phyloP scores from a whole-genome alignment of 1,284 basidiomycete species.

The Fomitopsis betulina region DNA sequence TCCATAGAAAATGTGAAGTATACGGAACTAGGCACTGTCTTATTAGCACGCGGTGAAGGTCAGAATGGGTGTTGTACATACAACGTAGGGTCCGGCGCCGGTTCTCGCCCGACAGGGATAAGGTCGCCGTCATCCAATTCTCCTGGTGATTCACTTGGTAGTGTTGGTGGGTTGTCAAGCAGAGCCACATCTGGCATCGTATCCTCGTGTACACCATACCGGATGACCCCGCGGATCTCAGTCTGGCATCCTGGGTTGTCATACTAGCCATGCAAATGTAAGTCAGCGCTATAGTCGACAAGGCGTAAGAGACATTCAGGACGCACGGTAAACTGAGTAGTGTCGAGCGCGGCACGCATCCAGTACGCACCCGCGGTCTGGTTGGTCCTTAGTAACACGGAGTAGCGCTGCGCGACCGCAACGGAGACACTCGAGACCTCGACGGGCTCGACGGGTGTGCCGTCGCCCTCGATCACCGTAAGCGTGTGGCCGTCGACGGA shows the following conservation, averaged over 20 bases:
- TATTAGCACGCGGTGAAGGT: not conserved
- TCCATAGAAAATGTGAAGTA: constrained; percentile 32
- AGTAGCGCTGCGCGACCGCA: constrained; percentile 42
- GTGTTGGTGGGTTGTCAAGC: constrained; percentile 14
- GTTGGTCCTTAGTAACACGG: constrained; percentile 38
- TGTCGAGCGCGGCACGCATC: constrained; percentile 38
- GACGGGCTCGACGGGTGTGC: constrained; percentile 35
- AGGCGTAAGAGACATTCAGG: constrained; percentile 1
- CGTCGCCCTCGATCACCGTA: constrained; percentile 44
- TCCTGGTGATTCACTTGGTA: constrained; percentile 14
- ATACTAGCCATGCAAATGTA: constrained; percentile 15
- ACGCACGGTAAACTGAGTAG: constrained; percentile 27
- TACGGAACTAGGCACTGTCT: constrained; percentile 11
- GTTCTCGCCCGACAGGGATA: constrained; percentile 21
- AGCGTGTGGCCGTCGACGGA: constrained; percentile 41
- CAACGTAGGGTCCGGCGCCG: constrained; percentile 19
- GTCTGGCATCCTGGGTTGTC: constrained; percentile 27
- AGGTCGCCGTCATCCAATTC: constrained; percentile 22
- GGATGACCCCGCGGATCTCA: constrained; percentile 31
- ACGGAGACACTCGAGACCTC: constrained; percentile 33
- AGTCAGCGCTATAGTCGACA: constrained; percentile 6
- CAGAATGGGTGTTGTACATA: constrained; percentile 1
- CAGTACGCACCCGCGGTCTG: constrained; percentile 30
- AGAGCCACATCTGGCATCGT: constrained; percentile 16
- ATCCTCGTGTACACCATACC: constrained; percentile 21